These are phyloP conservation scores for Saccharomyces paradoxus DNA, from an alignment of 805 yeast genomes.

Conservation along the genomic window DNA sequence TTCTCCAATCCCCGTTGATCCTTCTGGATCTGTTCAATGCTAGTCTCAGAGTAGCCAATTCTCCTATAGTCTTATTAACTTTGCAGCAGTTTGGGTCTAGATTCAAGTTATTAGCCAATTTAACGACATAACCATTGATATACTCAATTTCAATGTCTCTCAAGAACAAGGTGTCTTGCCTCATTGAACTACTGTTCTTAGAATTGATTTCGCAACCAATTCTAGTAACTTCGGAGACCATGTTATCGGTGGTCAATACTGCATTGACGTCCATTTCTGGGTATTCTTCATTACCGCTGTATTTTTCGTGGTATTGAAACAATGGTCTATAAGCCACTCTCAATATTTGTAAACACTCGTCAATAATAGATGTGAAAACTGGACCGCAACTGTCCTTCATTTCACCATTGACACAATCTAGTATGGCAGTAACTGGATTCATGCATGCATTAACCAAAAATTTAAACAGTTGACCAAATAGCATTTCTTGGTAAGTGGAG, in stretches of 20 bases:
- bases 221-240: conserved; percentile 32
- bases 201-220: conserved; percentile 42
- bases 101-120: conserved; percentile 41
- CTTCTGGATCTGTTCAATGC: conserved; percentile 22
- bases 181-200: conserved; percentile 46
- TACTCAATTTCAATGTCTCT: conserved; percentile 69
- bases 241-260: conserved; percentile 25
- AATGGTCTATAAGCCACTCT: conserved; percentile 21
- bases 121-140: conserved; percentile 73
- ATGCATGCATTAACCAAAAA: conserved; percentile 74
- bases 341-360: conserved; percentile 30
- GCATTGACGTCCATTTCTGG: conserved; percentile 26
- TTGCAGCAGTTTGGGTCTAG: conserved; percentile 21
- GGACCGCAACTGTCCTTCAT: conserved; percentile 42
- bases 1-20: conserved; percentile 7
- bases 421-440: conserved; percentile 72
- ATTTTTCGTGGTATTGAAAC: conserved; percentile 22
- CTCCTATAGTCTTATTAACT: conserved; percentile 29
- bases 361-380: conserved; percentile 29
- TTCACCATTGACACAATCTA: conserved; percentile 74
- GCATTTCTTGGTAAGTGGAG: conserved; percentile 39
- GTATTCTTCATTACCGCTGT: conserved; percentile 13
- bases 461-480: conserved; percentile 63
- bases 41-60: conserved; percentile 31
- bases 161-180: conserved; percentile 45